Conservation (phyloP, 345 rosid genomes). For the Syzygium grande region DNA sequence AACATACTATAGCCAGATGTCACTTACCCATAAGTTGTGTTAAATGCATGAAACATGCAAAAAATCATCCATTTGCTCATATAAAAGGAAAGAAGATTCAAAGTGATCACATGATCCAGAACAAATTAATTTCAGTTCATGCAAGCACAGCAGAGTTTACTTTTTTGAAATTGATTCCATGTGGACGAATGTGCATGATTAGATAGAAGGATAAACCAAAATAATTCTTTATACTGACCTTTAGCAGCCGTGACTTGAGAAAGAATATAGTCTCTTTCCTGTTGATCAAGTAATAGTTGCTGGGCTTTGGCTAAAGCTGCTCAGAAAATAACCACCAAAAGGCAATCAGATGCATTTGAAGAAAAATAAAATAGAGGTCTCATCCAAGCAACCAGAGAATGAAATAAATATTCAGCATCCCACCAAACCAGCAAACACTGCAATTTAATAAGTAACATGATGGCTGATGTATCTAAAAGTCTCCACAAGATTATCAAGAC, state of each 20-base stretch:
- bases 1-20: not conserved
- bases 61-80: not conserved
- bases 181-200: not conserved
- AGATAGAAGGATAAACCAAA: not conserved
- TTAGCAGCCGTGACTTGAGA: conserved; percentile 81
- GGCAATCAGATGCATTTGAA: not conserved
- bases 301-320: conserved; percentile 96
- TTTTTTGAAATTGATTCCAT: not conserved
- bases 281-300: conserved; percentile 64
- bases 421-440: not conserved
- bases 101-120: not conserved
- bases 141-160: not conserved
- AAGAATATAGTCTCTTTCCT: conserved; percentile 89
- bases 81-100: not conserved
- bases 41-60: not conserved
- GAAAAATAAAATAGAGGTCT: not conserved
- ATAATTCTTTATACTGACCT: conserved; percentile 31
- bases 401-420: not conserved
- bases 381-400: not conserved
- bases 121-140: not conserved
- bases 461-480: not conserved
- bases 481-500: not conserved
- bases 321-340: conserved; percentile 14
- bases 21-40: not conserved
- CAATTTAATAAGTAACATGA: not conserved